phyloP scores from a whole-genome alignment of 139 green algal genomes.

The Trebouxia sp. region DNA sequence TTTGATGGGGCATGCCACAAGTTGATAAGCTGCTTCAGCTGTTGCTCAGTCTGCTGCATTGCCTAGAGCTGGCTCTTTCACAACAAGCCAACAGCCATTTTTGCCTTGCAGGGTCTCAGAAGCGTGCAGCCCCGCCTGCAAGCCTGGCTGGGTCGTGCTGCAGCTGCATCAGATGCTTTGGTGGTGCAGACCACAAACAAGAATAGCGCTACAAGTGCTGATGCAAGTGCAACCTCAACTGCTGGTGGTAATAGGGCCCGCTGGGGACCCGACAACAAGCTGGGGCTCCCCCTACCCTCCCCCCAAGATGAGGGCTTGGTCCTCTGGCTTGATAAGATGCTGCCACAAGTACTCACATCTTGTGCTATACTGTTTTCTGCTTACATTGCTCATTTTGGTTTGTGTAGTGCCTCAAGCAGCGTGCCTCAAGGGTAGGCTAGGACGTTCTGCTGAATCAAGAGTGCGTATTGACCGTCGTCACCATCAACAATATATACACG shows the following conservation, averaged over 20 bases:
- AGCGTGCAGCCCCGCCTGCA: constrained; percentile 32
- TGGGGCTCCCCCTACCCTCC: constrained; percentile 27
- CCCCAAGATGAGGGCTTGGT: not conserved
- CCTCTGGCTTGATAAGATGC: constrained; percentile 26
- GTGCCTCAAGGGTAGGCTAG: too few relatives aligned
- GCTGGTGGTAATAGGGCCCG: not conserved
- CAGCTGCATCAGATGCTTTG: constrained; percentile 20
- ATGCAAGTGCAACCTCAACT: too few relatives aligned
- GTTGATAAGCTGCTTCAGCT: not conserved
- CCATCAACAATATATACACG: too few relatives aligned
- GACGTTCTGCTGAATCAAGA: too few relatives aligned
- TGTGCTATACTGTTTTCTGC: not conserved
- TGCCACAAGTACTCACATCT: constrained; percentile 22
- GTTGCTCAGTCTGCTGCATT: not conserved
- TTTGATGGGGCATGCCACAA: not conserved
- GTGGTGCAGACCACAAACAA: not conserved
- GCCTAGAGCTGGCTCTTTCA: not conserved
- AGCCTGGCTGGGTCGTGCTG: constrained; percentile 28
- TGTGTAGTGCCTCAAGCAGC: not conserved
- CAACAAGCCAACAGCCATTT: not conserved
- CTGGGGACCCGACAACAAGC: constrained; percentile 26
- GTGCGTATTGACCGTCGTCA: too few relatives aligned
- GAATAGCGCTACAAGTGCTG: too few relatives aligned
- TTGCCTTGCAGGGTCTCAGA: constrained; percentile 26
- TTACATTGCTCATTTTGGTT: not conserved